Conservation (phyloP, 2,329 filamentous ascomycete species). For the Phyllosticta ampelicida region DNA sequence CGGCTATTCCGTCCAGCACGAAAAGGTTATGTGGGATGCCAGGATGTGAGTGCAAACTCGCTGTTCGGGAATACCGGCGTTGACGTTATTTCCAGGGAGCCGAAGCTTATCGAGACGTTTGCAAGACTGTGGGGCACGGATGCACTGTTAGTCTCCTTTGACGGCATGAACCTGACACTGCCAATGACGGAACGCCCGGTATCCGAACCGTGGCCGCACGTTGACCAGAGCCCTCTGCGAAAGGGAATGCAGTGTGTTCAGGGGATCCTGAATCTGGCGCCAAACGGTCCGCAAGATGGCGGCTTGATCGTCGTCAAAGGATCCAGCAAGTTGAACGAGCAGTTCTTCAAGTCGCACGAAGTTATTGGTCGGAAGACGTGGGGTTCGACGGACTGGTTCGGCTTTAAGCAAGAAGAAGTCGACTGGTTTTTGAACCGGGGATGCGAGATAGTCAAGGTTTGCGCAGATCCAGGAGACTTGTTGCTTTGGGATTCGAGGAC, state of each 20-base stretch:
- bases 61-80: background rate
- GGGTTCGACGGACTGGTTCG: slow-evolving; percentile 29
- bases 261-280: slow-evolving; percentile 35
- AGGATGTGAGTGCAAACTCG: slow-evolving; percentile 13
- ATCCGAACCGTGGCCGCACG: slow-evolving; percentile 36
- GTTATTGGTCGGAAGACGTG: slow-evolving; percentile 20
- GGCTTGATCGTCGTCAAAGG: slow-evolving; percentile 38
- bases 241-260: slow-evolving; percentile 35
- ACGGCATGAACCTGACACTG: slow-evolving; percentile 33
- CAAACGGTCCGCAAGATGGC: slow-evolving; percentile 37
- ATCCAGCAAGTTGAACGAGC: slow-evolving; percentile 30
- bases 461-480: slow-evolving; percentile 33
- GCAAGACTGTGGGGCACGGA: slow-evolving; percentile 32
- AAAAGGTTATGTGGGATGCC: slow-evolving; percentile 37
- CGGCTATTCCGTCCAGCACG: slow-evolving; percentile 29
- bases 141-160: slow-evolving; percentile 22
- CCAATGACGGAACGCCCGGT: slow-evolving; percentile 30
- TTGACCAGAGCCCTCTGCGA: slow-evolving; percentile 32
- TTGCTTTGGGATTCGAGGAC: slow-evolving; percentile 39
- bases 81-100: slow-evolving; percentile 21
- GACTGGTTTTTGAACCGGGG: slow-evolving; percentile 33
- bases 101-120: slow-evolving; percentile 31
- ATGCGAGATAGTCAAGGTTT: slow-evolving; percentile 30
- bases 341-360: slow-evolving; percentile 29
- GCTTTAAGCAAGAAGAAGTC: slow-evolving; percentile 34